Conservation (phyloP, 1,284 basidiomycete genomes). For the Cryptococcus sp. region DNA sequence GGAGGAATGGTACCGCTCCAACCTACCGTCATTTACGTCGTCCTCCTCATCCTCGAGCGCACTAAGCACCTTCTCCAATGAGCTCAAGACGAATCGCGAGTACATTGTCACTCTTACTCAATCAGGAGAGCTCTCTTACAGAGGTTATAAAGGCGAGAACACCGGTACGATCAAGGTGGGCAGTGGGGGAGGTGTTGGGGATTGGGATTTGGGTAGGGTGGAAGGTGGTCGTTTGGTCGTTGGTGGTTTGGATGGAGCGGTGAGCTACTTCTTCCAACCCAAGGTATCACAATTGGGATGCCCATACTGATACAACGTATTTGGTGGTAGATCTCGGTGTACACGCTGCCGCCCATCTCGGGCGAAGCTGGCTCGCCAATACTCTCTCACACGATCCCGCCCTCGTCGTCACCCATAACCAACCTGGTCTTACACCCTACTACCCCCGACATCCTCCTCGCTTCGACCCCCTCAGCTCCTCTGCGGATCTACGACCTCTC, state of each 20-base stretch:
- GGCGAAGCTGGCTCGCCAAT: not conserved
- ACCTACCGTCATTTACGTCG: slow-evolving; percentile 19
- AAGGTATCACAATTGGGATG: not conserved
- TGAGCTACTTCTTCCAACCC: slow-evolving; percentile 17
- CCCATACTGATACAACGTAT: not conserved
- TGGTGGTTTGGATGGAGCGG: slow-evolving; percentile 37
- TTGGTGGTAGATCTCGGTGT: slow-evolving; percentile 21
- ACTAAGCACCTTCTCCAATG: slow-evolving; percentile 28
- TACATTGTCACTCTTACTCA: slow-evolving; percentile 38
- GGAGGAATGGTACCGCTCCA: slow-evolving; percentile 40
- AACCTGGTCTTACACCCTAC: slow-evolving; percentile 52
- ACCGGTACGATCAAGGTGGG: slow-evolving; percentile 34
- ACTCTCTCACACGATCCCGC: slow-evolving; percentile 16
- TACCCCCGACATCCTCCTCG: slow-evolving; percentile 46
- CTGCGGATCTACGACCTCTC: slow-evolving; percentile 48
- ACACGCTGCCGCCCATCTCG: slow-evolving; percentile 15
- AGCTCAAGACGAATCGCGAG: slow-evolving; percentile 42
- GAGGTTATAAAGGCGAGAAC: slow-evolving; percentile 23
- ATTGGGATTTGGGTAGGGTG: slow-evolving; percentile 45
- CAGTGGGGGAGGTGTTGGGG: slow-evolving; percentile 32
- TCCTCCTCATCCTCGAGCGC: slow-evolving; percentile 18
- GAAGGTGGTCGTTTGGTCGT: slow-evolving; percentile 38
- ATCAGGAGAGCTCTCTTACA: slow-evolving; percentile 34
- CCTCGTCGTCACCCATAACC: slow-evolving; percentile 35
- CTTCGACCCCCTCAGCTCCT: slow-evolving; percentile 23